Base-by-base conservation (phyloP, 306 rosid genomes). In the Cicer yamashitae region DNA sequence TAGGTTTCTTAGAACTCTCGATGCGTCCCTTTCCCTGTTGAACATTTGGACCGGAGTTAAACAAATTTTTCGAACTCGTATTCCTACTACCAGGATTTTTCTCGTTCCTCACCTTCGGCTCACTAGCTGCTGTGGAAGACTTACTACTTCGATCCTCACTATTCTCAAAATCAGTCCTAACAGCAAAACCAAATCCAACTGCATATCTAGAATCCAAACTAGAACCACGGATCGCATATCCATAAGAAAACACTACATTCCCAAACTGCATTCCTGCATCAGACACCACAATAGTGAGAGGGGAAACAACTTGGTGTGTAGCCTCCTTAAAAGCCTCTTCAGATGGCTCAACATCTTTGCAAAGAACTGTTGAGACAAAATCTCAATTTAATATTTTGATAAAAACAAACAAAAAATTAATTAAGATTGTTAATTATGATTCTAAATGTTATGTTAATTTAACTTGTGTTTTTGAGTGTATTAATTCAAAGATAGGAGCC, bases 101-200 rank as follows among this genome's bases (percentile, higher is more conserved):
- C 57, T 88, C 94, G n/a, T 67, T 44, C 82, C 71, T 88, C 11
- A 14, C 53, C 88, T 80, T 87, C 10, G 96, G 99, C 75, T 74
- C 89, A 63, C 93, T 90, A 43, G 96, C 96, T 20, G 99, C 97
- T 0, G 96, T 90, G 11, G 97, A 92, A 64, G 96, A 90, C 83
- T 88, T 94, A 82, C 99, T 90, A 76, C 93, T 90, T 18, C 85
- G 71, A 85, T 93, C 97, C 85, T 91, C 97, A 52, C 93, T 86
- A 76, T 88, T 85, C 84, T 91, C 98, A 9, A 97, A 94, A 87
- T 90, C 97, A 13, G 93, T 85, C 44, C 89, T 91, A 46, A 78
- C 91, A 66, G 74, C 86, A 87, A 87, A 89, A 73, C 81, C 89
- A 80, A 90, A 67, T 58, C 91, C 92, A 58, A 76, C 68, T 22